Evolutionary conservation across 768 basidiomycete genomes (phyloP), one percentile per base, ranked within the genome.

Genomic region (Xerocomellus amylosporus): DNA sequence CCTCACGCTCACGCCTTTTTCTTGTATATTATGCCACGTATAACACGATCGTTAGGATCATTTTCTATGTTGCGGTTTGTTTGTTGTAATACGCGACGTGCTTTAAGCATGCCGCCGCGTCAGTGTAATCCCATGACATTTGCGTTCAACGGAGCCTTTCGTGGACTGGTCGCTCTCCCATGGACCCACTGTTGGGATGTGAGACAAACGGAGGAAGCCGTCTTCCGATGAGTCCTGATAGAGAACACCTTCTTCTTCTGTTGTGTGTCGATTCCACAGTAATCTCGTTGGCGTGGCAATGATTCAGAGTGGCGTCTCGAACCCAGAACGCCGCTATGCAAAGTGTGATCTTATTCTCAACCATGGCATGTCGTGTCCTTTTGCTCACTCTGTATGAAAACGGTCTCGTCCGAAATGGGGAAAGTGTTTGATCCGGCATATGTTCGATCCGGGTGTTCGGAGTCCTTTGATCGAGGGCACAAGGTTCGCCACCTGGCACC

Each of bases 1-100:
- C 26, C 41, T 34, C 14, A 19, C 33, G 13, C 33, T 26, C 46
- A 22, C 24, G 28, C 28, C 22, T 10, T 15, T 34, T 53, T 37
- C 34, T 3, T 57, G 53, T 64, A 55, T 67, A 64, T 67, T 63
- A 68, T 34, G 39, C 20, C 46, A 24, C 54, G 28, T 52, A 49
- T 55, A 51, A 50, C 46, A 43, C 49, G 61, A 58, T 55, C 62
- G n/a, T 36, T 56, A 63, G 54, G 49, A 55, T 45, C 46, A 40
- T 19, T 40, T 13, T 22, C 31, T 49, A 48, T 56, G 39, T 34
- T 49, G 34, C 10, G 9, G 30, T 30, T 49, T 44, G 47, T 38
- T 17, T 57, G 50, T 65, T 58, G 37, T 69, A 56, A 44, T 61
- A 46, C 56, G 37, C 30, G 12, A 20, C 47, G 53, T 46, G 45